These are phyloP conservation scores for Diutina neorugosa DNA, from an alignment of 1,139 yeast species.

Conservation along the genomic window DNA sequence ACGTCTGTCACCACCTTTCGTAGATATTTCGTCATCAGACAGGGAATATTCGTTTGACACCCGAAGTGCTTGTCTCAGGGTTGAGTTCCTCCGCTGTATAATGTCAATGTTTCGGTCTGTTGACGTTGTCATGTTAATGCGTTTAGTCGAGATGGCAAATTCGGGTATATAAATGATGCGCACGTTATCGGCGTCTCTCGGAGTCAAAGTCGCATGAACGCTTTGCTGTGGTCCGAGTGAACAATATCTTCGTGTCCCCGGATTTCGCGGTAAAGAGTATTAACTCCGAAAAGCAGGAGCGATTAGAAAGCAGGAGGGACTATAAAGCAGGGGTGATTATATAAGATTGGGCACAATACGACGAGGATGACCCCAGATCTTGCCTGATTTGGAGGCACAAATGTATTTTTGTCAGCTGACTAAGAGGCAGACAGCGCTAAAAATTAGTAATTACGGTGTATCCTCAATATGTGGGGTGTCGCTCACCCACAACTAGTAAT, in stretches of 20 bases:
- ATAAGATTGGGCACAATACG: too few species aligned
- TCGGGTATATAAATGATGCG: not conserved
- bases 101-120: not conserved
- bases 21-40: not conserved
- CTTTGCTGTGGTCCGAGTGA: not conserved
- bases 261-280: not conserved
- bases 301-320: too few species aligned
- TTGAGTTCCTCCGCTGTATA: not conserved
- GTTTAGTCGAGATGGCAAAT: not conserved
- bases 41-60: constrained; percentile 2
- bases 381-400: too few species aligned
- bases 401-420: too few species aligned
- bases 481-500: too few species aligned
- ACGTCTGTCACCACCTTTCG: not conserved
- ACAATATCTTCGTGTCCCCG: not conserved
- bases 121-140: not conserved
- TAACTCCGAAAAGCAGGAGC: not conserved
- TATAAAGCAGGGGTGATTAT: too few species aligned
- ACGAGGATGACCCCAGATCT: too few species aligned
- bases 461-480: too few species aligned
- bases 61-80: not conserved
- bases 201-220: not conserved
- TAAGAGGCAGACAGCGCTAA: too few species aligned
- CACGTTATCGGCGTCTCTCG: not conserved
- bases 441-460: too few species aligned